Evolutionary conservation across 176 grass and related monocot species (phyloP), one percentile per base, ranked within the genome.

Genomic region (Lolium multiflorum): DNA sequence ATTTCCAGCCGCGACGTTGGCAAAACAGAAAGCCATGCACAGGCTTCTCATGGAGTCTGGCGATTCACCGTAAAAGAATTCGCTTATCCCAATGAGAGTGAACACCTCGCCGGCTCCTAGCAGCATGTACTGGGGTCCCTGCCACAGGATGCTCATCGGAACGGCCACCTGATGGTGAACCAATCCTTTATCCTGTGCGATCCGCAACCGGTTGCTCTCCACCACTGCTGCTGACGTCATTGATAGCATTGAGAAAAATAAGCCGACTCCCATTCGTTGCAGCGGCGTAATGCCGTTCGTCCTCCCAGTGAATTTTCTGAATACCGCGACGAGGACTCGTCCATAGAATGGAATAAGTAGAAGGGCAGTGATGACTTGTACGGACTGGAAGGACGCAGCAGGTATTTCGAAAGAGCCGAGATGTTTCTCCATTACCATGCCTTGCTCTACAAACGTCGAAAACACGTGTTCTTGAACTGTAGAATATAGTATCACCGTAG

Each of bases 41-140:
- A 93, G 62, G 86, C 91, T 93, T 62, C 82, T 61, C 91, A 88
- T 86, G 56, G 88, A 66, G 22, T 88, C 91, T 20, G 91, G 91
- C 35, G 88, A 85, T 76, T 93, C 85, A 46, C 90, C 49, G 1
- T 93, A 90, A 56, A 93, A 93, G 55, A 90, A 88, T 12, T 90
- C 91, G 18, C 17, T 39, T 74, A 84, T 51, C 57, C 91, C 91
- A 20, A 90, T 88, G 6, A 6, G 68, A 8, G 91, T 82, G 55
- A 93, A 90, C 60, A 93, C 85, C 83, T 88, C 82, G 0, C 71
- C 78, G 11, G 20, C 78, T 25, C 91, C 91, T 3, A 93, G 16
- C 58, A 90, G 62, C 11, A 93, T 83, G 71, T 93, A 90, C 38
- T 93, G 91, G 35, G 88, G 88, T 37, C 73, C 89, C 65, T 93